Evolutionary conservation across 31 red algal species (phyloP), one percentile per base, ranked within the genome.

Genomic region (Asparagopsis taxiformis): DNA sequence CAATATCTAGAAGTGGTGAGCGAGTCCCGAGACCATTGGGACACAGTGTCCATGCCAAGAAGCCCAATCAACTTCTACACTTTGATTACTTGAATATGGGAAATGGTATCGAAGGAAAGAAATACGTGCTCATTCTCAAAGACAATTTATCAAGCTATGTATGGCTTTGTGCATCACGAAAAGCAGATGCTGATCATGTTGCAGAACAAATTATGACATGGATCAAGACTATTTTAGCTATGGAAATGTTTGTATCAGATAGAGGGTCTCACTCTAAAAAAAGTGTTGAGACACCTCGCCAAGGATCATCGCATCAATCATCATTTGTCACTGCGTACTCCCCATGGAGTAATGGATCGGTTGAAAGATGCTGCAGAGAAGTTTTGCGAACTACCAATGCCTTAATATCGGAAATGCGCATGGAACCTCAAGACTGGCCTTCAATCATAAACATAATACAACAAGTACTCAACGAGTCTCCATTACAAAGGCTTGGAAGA

Each of bases 201-300:
- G 41, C 41, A 6, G 8, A 46, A 46, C 8, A 6, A 46, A 9
- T 46, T 6, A 13, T 13, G 41, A 58, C 7, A 7, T 21, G 54
- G 54, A 58, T 58, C 20, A 21, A n/a, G 20, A 21, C 19, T 13
- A 13, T 58, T 21, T 13, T n/a, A 13, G 54, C 20, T 5, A 21
- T 58, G 54, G 54, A 58, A 5, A 58, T 29, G 7, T 58, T 6
- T 6, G 54, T 58, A 29, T 26, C 21, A 7, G 54, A 58, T 5
- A 8, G 19, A 7, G 54, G 54, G 8, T 21, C 54, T 5, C 54
- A 58, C 54, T 58, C 20, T n/a, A 58, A 58, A 58, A 58, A 58
- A 6, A 29, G 20, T 6, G 54, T 58, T n/a, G n/a, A n/a, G n/a
- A n/a, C n/a, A n/a, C n/a, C n/a, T n/a, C n/a, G n/a, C n/a, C n/a